Conservation (phyloP, 495 filamentous ascomycete genomes). For the Hyphodiscus hymeniophilus region DNA sequence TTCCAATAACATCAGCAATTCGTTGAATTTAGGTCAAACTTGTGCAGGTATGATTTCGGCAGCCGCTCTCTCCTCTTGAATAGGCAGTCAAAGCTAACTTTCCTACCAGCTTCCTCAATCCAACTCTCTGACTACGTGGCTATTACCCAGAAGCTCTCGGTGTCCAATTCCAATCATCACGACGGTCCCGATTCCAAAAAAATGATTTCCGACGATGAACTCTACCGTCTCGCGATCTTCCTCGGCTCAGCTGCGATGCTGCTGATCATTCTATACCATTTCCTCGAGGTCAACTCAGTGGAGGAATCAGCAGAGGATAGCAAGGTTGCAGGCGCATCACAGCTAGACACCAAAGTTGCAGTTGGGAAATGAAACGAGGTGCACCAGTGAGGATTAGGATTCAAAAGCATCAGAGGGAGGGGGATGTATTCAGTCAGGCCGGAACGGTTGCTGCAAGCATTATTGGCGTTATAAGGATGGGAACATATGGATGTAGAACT, state of each 20-base stretch:
- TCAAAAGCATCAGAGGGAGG: too few species aligned
- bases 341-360: background rate
- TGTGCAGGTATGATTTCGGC: background rate
- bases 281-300: constrained; percentile 86
- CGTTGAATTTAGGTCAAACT: background rate
- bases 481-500: too few species aligned
- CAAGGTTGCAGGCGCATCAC: constrained; percentile 1
- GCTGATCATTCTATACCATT: constrained; percentile 92
- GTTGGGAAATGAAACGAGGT: too few species aligned
- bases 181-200: constrained; percentile 23
- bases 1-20: constrained; percentile 10
- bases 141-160: background rate
- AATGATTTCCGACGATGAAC: constrained; percentile 82
- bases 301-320: constrained; percentile 32
- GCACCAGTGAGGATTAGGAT: too few species aligned
- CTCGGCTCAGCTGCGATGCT: constrained; percentile 89
- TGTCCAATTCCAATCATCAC: constrained; percentile 1
- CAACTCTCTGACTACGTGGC: background rate
- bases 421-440: too few species aligned
- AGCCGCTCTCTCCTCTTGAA: too few species aligned
- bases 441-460: too few species aligned
- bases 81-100: background rate
- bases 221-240: constrained; percentile 83
- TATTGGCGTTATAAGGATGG: too few species aligned
- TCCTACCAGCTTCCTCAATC: background rate